Conservation (phyloP, 352 stramenopile genomes). For the Pythium myriotylum region DNA sequence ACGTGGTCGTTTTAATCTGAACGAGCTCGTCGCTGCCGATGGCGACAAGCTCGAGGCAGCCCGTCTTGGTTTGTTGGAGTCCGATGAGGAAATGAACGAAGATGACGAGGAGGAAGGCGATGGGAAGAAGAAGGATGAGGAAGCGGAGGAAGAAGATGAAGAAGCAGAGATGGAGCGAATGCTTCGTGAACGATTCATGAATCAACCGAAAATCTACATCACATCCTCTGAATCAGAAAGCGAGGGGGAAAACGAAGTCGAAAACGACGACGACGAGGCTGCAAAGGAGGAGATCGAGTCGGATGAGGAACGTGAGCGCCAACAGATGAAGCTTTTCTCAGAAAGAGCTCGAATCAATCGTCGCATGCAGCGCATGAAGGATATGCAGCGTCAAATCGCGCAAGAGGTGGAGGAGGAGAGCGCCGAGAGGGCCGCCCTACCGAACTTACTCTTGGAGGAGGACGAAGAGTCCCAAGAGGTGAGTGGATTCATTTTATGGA, state of each 20-base stretch:
- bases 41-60: constrained; percentile 76
- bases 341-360: constrained; percentile 81
- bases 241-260: constrained; percentile 56
- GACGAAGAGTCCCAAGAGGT: constrained; percentile 82
- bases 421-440: constrained; percentile 32
- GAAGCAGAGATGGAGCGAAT: constrained; percentile 82
- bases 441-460: constrained; percentile 72
- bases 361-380: constrained; percentile 86
- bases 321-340: constrained; percentile 88
- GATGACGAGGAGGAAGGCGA: constrained; percentile 47
- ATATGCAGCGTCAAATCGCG: constrained; percentile 66
- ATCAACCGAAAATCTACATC: constrained; percentile 87
- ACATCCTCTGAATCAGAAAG: constrained; percentile 83
- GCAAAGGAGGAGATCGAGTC: constrained; percentile 63
- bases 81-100: constrained; percentile 76
- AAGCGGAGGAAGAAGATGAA: constrained; percentile 62
- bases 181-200: constrained; percentile 67
- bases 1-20: constrained; percentile 81
- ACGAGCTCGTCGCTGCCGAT: constrained; percentile 81
- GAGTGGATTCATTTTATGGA: neutral
- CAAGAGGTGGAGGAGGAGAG: constrained; percentile 44
- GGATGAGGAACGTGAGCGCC: constrained; percentile 78
- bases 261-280: constrained; percentile 57
- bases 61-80: constrained; percentile 76
- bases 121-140: constrained; percentile 39